phyloP scores from a whole-genome alignment of 176 grass and related monocot genomes.

The Oryza meyeriana region DNA sequence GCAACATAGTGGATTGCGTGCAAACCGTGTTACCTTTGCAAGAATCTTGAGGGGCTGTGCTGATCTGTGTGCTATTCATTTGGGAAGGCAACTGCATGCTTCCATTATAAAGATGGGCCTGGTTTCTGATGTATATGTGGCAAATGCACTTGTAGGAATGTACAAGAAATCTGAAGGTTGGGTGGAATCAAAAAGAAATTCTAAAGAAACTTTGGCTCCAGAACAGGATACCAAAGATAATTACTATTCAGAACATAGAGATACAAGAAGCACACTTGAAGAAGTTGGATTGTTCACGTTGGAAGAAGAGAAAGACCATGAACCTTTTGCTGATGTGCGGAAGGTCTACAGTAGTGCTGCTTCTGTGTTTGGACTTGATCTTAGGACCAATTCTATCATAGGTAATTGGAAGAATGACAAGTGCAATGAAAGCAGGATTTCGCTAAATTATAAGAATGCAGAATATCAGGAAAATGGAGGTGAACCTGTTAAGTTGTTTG shows the following conservation, averaged over 20 bases:
- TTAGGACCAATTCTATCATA: slow-evolving; percentile 17
- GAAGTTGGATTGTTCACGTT: slow-evolving; percentile 51
- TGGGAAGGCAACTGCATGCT: slow-evolving; percentile 85
- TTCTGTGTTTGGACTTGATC: slow-evolving; percentile 36
- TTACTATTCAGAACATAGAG: slow-evolving; percentile 33
- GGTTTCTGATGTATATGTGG: slow-evolving; percentile 80
- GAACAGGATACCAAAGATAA: slow-evolving; percentile 5
- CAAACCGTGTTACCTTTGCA: slow-evolving; percentile 65
- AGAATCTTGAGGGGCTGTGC: slow-evolving; percentile 77
- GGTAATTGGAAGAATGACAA: slow-evolving; percentile 1
- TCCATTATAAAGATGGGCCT: slow-evolving; percentile 92
- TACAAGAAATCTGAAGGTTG: slow-evolving; percentile 57
- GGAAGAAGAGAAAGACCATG: slow-evolving; percentile 39
- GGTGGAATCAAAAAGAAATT: slow-evolving; percentile 19
- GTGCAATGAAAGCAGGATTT: slow-evolving; percentile 25
- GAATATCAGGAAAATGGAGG: slow-evolving; percentile 19
- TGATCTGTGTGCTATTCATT: slow-evolving; percentile 64
- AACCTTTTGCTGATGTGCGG: background rate
- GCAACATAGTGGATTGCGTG: slow-evolving; percentile 71
- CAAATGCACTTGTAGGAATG: slow-evolving; percentile 83
- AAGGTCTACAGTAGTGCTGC: slow-evolving; percentile 38
- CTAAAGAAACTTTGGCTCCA: slow-evolving; percentile 20
- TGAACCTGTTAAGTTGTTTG: slow-evolving; percentile 21
- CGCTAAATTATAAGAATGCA: slow-evolving; percentile 11
- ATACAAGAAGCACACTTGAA: slow-evolving; percentile 38